Conservation (phyloP, 768 basidiomycete species). For the Fomitopsis pulvina region DNA sequence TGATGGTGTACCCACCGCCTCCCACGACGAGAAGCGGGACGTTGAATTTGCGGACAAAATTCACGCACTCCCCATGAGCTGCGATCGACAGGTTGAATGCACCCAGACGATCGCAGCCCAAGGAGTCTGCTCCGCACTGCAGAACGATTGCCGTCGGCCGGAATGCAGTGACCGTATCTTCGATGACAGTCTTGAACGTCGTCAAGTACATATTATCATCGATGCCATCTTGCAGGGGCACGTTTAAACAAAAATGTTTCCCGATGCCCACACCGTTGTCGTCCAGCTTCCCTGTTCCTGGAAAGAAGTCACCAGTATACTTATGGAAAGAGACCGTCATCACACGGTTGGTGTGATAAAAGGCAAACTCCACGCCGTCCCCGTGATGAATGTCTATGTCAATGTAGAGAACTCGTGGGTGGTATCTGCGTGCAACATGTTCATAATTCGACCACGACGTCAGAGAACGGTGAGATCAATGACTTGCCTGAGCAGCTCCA, state of each 20-base stretch:
- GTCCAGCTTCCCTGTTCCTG: constrained; percentile 92
- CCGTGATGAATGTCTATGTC: constrained; percentile 99
- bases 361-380: constrained; percentile 96
- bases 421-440: constrained; percentile 49
- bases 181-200: constrained; percentile 94
- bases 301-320: constrained; percentile 98
- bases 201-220: constrained; percentile 96
- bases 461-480: too few species aligned
- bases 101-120: constrained; percentile 91
- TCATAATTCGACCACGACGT: neutral
- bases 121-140: constrained; percentile 94
- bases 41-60: constrained; percentile 90
- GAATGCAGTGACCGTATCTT: constrained; percentile 86
- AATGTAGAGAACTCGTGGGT: constrained; percentile 93
- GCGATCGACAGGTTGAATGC: constrained; percentile 98
- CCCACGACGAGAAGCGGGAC: constrained; percentile 89
- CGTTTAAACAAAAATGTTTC: constrained; percentile 93
- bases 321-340: constrained; percentile 99
- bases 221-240: constrained; percentile 92
- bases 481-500: constrained; percentile 64
- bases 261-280: constrained; percentile 86
- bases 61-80: constrained; percentile 96
- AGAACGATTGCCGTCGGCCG: constrained; percentile 87
- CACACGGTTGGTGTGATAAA: constrained; percentile 97
- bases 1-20: constrained; percentile 95